Conservation (phyloP, 805 yeast genomes). For the Yarrowia porcina region DNA sequence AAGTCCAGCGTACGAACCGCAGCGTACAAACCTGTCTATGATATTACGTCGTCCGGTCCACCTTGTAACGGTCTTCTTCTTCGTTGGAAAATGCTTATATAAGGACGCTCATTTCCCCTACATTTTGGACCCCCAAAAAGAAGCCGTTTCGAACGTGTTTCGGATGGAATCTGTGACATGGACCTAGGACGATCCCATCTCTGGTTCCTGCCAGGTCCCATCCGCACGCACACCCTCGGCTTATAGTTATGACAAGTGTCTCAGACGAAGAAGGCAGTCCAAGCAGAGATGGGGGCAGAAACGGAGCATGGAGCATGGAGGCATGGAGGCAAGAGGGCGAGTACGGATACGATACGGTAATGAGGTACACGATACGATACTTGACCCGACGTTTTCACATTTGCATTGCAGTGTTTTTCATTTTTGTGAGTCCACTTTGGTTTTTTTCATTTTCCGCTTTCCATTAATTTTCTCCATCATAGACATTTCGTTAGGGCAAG, state of each 20-base stretch:
- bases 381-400: no score
- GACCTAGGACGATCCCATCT: conserved; percentile 19
- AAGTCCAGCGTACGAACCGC: no score
- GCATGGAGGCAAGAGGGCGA: no score
- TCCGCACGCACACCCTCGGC: conserved; percentile 11
- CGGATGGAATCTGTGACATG: conserved; percentile 20
- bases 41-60: no score
- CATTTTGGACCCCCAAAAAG: not conserved
- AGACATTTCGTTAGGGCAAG: not conserved
- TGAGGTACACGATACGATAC: no score
- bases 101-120: no score
- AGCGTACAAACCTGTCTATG: no score
- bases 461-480: not conserved
- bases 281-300: not conserved
- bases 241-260: not conserved
- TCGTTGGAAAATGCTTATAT: not conserved
- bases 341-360: no score
- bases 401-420: no score
- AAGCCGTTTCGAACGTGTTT: conserved; percentile 13
- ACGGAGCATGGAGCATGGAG: no score
- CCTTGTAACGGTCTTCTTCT: not conserved
- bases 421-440: no score
- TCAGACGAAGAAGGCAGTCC: not conserved
- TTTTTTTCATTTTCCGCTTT: not conserved
- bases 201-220: conserved; percentile 4